Base-by-base conservation (phyloP, 495 filamentous ascomycete genomes). In the Penicillium antarcticum region DNA sequence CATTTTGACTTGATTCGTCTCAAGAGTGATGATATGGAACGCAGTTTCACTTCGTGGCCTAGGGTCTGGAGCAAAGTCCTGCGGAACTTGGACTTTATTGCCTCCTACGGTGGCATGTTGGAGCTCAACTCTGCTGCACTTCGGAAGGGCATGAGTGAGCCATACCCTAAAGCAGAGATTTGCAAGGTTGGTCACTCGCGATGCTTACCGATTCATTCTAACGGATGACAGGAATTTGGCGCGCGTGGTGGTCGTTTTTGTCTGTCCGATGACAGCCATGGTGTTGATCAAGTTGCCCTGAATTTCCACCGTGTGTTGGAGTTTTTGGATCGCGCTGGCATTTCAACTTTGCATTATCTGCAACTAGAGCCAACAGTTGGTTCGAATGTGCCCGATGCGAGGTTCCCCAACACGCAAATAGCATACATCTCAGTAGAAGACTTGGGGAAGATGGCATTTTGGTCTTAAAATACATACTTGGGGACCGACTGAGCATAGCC, bases 1-100 rank as follows among this genome's bases (percentile, higher is more conserved):
- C 94, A 98, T 68, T 95, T 97, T 68, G 94, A 98, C 72, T 73
- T 98, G 29, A 89, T 97, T 50, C 72, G 92, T 33, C 68, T 98
- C 55, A 80, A 89, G 62, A 89, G 86, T 56, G 79, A 84, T 55
- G 76, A 87, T 23, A 83, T 83, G 5, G 77, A 83, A 52, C 63
- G 76, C 37, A 79, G 79, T 46, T 73, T 92, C 42, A 73, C 53
- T 48, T 49, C 51, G 32, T 80, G 75, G 64, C 70, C 68, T 6
- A 72, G 68, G 0, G 89, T 96, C 3, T 96, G 92, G 92, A 65
- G 75, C 53, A 80, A 73, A 62, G 77, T 92, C 2, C 48, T 78
- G 42, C 76, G 91, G 42, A 97, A 97, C 68, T 68, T 97, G 59
- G 67, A 78, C 40, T 76, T 84, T 51, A 75, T 94, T 41, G 79